Base-by-base conservation (phyloP, 179 eudicot species). In the Corrigiola litoralis region DNA sequence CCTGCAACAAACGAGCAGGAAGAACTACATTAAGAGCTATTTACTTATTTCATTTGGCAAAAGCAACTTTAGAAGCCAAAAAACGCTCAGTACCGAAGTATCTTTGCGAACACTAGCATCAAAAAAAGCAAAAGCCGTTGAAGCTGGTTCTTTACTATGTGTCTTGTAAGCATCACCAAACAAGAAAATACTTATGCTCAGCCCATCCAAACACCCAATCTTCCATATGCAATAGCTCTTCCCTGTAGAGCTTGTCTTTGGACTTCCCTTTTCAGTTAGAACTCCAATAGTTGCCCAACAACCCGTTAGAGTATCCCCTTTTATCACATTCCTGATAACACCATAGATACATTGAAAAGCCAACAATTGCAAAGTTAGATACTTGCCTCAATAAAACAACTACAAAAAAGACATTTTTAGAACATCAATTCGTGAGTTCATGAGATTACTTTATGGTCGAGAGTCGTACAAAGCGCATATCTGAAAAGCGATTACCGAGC, bases 231-330 rank as follows among this genome's bases (percentile, higher is more conserved):
- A 72, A 50, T 75, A 94, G 58, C 76, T 52, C 75, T 88, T 88
- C 66, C 96, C 99, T 8, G 80, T 74, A 38, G 97, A 79, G 81
- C 90, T 90, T n/a, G 64, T 82, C 61, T 78, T 88, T 20, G 79
- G 75, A 27, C n/a, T 69, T 1, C 91, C 89, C 63, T 77, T 94
- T 71, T 86, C 99, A 1, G 76, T 74, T 68, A 94, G 57, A 61
- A 94, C 87, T 25, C 99, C 99, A 66, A 86, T 83, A 38, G 99
- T 94, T 62, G 96, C 96, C 99, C 99, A 94, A 80, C 96, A 84
- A 60, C 99, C 99, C 37, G 89, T 80, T 44, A 90, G 74, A 38
- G 89, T 86, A 47, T 90, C 99, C 52, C 99, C 97, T 16, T 45
- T 79, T 42, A 88, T 70, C 71, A 83, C 66, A 80, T 94, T 94